Evolutionary conservation across 2,329 filamentous ascomycete species (phyloP).

Genomic region (Akanthomyces uredinophilus): DNA sequence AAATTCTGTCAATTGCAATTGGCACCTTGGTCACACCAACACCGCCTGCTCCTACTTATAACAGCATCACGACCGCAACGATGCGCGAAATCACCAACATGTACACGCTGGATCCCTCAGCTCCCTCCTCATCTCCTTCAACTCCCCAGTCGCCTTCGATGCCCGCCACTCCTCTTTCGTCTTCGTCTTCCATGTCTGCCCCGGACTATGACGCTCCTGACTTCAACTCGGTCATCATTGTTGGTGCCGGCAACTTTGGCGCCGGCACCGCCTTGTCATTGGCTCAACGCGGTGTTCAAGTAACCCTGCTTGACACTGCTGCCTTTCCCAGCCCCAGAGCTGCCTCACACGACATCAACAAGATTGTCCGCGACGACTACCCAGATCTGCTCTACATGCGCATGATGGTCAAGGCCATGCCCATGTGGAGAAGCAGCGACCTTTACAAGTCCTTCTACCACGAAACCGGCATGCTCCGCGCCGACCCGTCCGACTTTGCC

Average conservation of each 20-base stretch:
- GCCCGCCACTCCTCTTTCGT: slow-evolving; percentile 14
- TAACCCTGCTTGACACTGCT: slow-evolving; percentile 34
- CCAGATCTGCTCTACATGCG: slow-evolving; percentile 35
- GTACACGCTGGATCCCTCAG: slow-evolving; percentile 3
- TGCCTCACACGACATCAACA: slow-evolving; percentile 44
- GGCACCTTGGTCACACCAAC: background rate
- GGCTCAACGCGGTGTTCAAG: slow-evolving; percentile 24
- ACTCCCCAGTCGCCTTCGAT: slow-evolving; percentile 9
- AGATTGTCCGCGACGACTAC: slow-evolving; percentile 40
- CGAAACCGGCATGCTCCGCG: slow-evolving; percentile 50
- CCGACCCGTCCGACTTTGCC: slow-evolving; percentile 38
- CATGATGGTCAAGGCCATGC: slow-evolving; percentile 37
- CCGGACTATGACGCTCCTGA: slow-evolving; percentile 2
- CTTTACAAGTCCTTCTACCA: slow-evolving; percentile 52
- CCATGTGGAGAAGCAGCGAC: slow-evolving; percentile 36
- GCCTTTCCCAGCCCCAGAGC: slow-evolving; percentile 34
- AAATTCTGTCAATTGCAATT: background rate
- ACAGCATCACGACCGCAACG: background rate
- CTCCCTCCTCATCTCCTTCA: slow-evolving; percentile 7
- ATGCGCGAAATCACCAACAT: slow-evolving; percentile 6
- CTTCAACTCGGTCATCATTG: slow-evolving; percentile 29
- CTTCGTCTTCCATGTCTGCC: slow-evolving; percentile 13
- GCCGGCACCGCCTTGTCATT: slow-evolving; percentile 37
- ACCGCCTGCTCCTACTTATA: background rate
- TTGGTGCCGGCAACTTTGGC: slow-evolving; percentile 41